Evolutionary conservation across 148 eudicot genomes (phyloP), one percentile per base, ranked within the genome.

Genomic region (Chenopodium quinoa): DNA sequence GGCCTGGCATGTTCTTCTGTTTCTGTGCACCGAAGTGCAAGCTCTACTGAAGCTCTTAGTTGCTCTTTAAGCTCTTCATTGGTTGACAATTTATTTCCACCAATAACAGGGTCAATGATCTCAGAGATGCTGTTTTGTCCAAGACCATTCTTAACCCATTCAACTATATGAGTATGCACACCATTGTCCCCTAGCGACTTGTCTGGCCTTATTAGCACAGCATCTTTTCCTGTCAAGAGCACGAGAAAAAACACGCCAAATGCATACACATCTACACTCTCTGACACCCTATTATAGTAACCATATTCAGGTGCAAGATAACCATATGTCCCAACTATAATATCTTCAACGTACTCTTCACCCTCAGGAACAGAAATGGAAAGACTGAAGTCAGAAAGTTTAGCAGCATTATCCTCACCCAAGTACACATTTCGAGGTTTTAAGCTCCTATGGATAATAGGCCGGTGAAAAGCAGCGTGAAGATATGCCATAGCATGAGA

Each of bases 261-360:
- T 1, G 77, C 75, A 40, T 72, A 73, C 17, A 80, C 82, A 73
- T 80, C 77, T 63, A 67, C 68, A 60, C 69, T 73, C 44, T 72
- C 71, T 13, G 82, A 72, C 82, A 85, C 66, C 27, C 40, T 78
- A 14, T 75, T 78, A 75, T 66, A 78, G 44, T 44, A 25, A 2
- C 44, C 34, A 50, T 75, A 82, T 75, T 82, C 82, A 46, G 87
- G 87, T 58, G 87, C 83, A 74, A 82, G 14, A 65, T 82, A 85
- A n/a, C 84, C 81, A 37, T 1, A 62, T 22, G 78, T 75, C 48
- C 71, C 75, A 2, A 82, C 71, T 16, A 78, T 14, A 20, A 23
- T 12, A 25, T 70, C 75, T 67, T 48, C 75, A 16, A 71, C 27
- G 4, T 67, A 13, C 32, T 70, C 44, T 71, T 79, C 50, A 54